phyloP scores from a whole-genome alignment of 139 green algal genomes.

The Picochlorum sp. region DNA sequence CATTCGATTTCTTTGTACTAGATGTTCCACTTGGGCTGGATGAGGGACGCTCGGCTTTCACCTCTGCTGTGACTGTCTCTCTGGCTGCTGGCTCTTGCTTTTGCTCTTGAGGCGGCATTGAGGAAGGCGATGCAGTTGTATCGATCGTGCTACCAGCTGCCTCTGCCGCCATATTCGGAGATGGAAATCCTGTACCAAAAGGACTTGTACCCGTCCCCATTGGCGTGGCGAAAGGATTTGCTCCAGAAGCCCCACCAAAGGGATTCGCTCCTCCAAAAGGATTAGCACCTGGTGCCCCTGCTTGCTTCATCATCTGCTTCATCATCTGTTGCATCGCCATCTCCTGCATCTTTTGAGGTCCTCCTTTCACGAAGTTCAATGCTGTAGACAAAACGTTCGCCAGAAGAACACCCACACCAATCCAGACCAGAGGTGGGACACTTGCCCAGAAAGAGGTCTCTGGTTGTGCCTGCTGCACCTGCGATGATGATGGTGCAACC shows the following conservation, averaged over 20 bases:
- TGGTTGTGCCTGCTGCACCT: neutral
- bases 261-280: conserved; percentile 9
- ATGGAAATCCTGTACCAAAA: conserved; percentile 12
- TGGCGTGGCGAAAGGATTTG: neutral
- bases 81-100: conserved; percentile 6
- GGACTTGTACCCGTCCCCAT: conserved; percentile 1
- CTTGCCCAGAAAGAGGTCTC: conserved; percentile 13
- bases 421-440: conserved; percentile 27
- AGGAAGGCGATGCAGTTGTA: conserved; percentile 10
- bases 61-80: conserved; percentile 2
- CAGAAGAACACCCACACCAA: conserved; percentile 24
- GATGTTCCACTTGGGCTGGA: neutral
- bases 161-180: neutral
- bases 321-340: conserved; percentile 31
- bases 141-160: neutral
- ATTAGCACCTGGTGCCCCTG: conserved; percentile 9
- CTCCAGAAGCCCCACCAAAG: neutral
- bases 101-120: neutral
- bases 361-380: conserved; percentile 19
- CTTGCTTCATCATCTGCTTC: conserved; percentile 43
- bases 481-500: no score
- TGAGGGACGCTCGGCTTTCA: conserved; percentile 14
- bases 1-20: conserved; percentile 17
- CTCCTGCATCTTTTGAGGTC: conserved; percentile 29
- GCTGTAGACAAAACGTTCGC: conserved; percentile 15